phyloP scores from a whole-genome alignment of 1,284 basidiomycete genomes.

The Trametes sp. region DNA sequence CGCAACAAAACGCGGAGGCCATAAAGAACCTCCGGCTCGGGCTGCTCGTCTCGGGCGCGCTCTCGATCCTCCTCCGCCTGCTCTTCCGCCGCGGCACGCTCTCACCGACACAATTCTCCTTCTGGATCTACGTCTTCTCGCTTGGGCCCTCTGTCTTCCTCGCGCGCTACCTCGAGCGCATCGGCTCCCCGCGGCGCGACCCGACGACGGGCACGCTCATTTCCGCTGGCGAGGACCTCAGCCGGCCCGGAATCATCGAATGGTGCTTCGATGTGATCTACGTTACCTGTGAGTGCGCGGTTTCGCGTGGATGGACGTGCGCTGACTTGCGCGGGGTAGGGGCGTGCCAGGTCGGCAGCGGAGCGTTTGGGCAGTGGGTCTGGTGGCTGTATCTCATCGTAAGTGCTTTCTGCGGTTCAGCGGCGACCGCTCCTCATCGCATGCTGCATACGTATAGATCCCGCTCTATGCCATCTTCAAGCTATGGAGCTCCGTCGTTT shows the following conservation, averaged over 20 bases:
- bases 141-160: constrained; percentile 75
- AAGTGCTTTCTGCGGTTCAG: constrained; percentile 40
- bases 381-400: constrained; percentile 89
- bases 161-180: constrained; percentile 79
- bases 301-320: constrained; percentile 5
- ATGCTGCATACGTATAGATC: constrained; percentile 56
- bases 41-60: constrained; percentile 71
- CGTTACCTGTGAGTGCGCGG: constrained; percentile 72
- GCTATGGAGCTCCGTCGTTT: constrained; percentile 40
- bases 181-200: constrained; percentile 80
- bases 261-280: constrained; percentile 91
- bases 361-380: constrained; percentile 83
- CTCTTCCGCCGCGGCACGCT: constrained; percentile 57
- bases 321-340: constrained; percentile 49
- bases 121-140: constrained; percentile 70
- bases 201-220: constrained; percentile 75
- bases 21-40: constrained; percentile 77
- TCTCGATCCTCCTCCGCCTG: constrained; percentile 76
- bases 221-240: constrained; percentile 83
- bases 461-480: constrained; percentile 59
- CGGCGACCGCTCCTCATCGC: background rate
- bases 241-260: constrained; percentile 82
- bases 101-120: constrained; percentile 63
- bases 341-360: constrained; percentile 85
- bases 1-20: constrained; percentile 81